Base-by-base conservation (phyloP, 371 early-diverging fungal species). In the Globomyces sp. region DNA sequence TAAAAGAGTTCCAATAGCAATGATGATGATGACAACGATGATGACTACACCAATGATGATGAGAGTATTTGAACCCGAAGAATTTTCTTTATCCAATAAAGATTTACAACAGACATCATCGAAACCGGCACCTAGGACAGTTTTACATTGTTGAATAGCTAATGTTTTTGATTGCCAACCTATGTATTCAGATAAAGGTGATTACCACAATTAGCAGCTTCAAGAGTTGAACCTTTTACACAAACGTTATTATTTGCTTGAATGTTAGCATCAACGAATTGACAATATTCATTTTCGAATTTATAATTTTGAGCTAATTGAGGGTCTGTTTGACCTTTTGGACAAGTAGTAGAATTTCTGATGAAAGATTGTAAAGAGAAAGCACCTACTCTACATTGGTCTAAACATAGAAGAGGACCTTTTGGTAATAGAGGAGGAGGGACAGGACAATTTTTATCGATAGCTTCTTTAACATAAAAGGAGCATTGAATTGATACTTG, bases 401-500 rank as follows among this genome's bases (percentile, higher is more conserved):
- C 10, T 49, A 52, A 24, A 46, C 68, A 68, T 40, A 68, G 61
- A 44, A 61, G 40, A 34, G 68, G 68, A 1, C 68, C 68, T 37
- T 11, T 2, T 24, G 68, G 52, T 24, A 46, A 8, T 9, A 58
- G 64, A 10, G 37, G 41, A 8, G 64, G 41, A 6, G 64, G 52
- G 4, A 40, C 43, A 3, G 57, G 42, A 42, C 68, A 68, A 2
- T 63, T 63, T 39, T 45, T 45, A 10, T 34, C 2, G 9, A 62
- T 55, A 10, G 61, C 59, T 37, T 68, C 53, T 34, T 41, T 44
- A 4, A 63, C 57, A 39, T 61, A 68, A 10, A 50, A 51, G 4
- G 68, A 59, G 37, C 68, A 68, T 57, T 47, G 49, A 63, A 68
- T 55, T 9, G 68, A 68, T 11, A 57, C 68, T 41, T 68, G 68